phyloP scores from a whole-genome alignment of 2,329 filamentous ascomycete species.

The Aspergillus floridensis region DNA sequence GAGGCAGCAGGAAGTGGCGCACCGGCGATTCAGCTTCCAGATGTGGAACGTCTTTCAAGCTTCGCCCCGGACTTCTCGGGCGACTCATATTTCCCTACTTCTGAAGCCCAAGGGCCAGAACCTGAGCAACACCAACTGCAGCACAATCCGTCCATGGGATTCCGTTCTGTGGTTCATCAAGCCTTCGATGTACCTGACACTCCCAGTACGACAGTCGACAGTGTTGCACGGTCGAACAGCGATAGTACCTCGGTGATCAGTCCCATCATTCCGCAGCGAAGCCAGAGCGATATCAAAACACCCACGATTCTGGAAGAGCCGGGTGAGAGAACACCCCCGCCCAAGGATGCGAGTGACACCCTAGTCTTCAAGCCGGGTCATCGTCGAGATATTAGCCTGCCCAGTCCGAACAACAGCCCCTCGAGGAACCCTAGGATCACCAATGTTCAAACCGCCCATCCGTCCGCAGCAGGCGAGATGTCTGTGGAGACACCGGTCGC shows the following conservation, averaged over 20 bases:
- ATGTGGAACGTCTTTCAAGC: conserved; percentile 44
- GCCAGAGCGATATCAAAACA: conserved; percentile 42
- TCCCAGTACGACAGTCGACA: conserved; percentile 52
- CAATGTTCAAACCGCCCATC: conserved; percentile 37
- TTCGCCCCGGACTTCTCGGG: conserved; percentile 31
- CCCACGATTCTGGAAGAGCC: conserved; percentile 58
- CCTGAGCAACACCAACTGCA: conserved; percentile 38
- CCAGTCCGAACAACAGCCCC: conserved; percentile 59
- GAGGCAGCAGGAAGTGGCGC: conserved; percentile 11
- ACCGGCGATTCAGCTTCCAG: conserved; percentile 37
- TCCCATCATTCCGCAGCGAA: conserved; percentile 57
- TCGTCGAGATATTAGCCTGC: conserved; percentile 58
- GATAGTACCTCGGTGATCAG: conserved; percentile 63
- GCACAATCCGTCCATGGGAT: conserved; percentile 55
- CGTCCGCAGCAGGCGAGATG: conserved; percentile 47
- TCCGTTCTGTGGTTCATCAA: conserved; percentile 60
- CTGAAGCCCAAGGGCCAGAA: conserved; percentile 14
- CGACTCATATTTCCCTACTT: conserved; percentile 12
- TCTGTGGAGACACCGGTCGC: conserved; percentile 39
- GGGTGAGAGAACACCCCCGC: conserved; percentile 30
- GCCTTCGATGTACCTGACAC: conserved; percentile 62
- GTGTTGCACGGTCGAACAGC: conserved; percentile 59
- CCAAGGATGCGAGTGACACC: conserved; percentile 18
- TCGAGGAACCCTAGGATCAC: conserved; percentile 58
- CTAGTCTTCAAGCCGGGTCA: conserved; percentile 52